Conservation (phyloP, 2,329 filamentous ascomycete genomes). For the Epichloe aotearoae region DNA sequence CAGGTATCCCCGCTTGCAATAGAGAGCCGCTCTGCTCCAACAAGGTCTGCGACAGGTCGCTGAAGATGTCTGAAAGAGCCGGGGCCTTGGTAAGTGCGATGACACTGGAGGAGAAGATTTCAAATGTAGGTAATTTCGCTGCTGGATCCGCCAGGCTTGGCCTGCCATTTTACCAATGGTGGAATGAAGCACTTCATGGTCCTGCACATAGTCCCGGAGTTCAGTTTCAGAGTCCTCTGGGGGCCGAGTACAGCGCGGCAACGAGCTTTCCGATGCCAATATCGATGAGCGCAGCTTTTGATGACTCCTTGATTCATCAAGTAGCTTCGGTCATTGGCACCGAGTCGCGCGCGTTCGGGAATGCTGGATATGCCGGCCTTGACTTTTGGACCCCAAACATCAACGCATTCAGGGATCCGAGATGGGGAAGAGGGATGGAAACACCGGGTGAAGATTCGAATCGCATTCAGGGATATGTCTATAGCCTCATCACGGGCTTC, state of each 20-base stretch:
- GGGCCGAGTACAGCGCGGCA: conserved; percentile 35
- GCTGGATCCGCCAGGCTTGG: conserved; percentile 31
- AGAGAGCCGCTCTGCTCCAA: conserved; percentile 16
- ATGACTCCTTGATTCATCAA: conserved; percentile 44
- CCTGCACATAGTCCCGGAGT: conserved; percentile 29
- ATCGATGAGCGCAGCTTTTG: conserved; percentile 47
- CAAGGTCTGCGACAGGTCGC: conserved; percentile 33
- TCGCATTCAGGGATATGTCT: conserved; percentile 36
- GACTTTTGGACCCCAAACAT: conserved; percentile 57
- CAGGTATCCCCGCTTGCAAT: conserved; percentile 10
- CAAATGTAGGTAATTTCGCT: conserved; percentile 1
- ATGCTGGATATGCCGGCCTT: conserved; percentile 39
- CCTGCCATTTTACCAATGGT: conserved; percentile 46
- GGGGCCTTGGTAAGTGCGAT: conserved; percentile 15
- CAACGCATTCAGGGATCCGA: conserved; percentile 49
- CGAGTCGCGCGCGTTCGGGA: conserved; percentile 53
- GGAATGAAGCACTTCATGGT: conserved; percentile 51
- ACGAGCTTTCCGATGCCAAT: conserved; percentile 56
- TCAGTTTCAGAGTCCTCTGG: conserved; percentile 11
- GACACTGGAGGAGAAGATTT: neutral
- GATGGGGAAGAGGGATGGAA: conserved; percentile 49
- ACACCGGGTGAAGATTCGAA: conserved; percentile 45
- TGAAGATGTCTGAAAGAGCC: conserved; percentile 14
- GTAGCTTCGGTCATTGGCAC: conserved; percentile 43
- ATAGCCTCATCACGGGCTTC: conserved; percentile 17